Evolutionary conservation across 495 filamentous ascomycete species (phyloP).

Genomic region (Aspergillus hancockii): DNA sequence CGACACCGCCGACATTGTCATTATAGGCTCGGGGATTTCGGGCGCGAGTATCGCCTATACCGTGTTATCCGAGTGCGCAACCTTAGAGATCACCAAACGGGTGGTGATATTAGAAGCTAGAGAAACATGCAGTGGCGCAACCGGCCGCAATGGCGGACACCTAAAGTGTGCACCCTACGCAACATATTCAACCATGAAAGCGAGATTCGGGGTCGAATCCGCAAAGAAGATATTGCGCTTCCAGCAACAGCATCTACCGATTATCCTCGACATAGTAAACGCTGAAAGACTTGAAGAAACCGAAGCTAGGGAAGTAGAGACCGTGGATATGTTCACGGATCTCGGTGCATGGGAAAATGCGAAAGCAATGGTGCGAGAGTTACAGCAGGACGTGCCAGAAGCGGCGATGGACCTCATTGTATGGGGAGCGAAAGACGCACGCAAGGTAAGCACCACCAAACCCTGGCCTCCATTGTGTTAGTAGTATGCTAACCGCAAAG

Average conservation of each 20-base stretch:
- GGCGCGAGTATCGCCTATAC: slow-evolving; percentile 61
- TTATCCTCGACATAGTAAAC: slow-evolving; percentile 12
- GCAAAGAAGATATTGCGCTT: slow-evolving; percentile 21
- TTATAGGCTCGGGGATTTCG: slow-evolving; percentile 70
- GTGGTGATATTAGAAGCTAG: slow-evolving; percentile 75
- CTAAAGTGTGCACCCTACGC: slow-evolving; percentile 38
- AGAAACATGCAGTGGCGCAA: slow-evolving; percentile 75
- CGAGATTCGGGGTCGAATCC: slow-evolving; percentile 20
- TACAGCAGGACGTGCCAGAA: slow-evolving; percentile 37
- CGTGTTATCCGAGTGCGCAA: slow-evolving; percentile 37
- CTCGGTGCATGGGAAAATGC: slow-evolving; percentile 34
- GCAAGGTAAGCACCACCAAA: slow-evolving; percentile 22
- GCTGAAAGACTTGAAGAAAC: slow-evolving; percentile 8
- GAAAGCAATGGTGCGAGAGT: slow-evolving; percentile 29
- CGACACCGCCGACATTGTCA: slow-evolving; percentile 50
- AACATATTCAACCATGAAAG: slow-evolving; percentile 26
- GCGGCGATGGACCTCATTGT: slow-evolving; percentile 19
- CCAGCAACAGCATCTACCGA: slow-evolving; percentile 2
- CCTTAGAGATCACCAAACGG: slow-evolving; percentile 21
- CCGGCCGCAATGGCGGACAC: slow-evolving; percentile 55
- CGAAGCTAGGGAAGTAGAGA: slow-evolving; percentile 34
- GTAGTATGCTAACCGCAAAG: not conserved
- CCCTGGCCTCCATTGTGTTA: not conserved
- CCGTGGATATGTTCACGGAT: slow-evolving; percentile 39
- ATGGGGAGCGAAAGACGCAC: slow-evolving; percentile 28